phyloP scores from a whole-genome alignment of 1,284 basidiomycete species.

The Microbotryum silenes-acaulis region DNA sequence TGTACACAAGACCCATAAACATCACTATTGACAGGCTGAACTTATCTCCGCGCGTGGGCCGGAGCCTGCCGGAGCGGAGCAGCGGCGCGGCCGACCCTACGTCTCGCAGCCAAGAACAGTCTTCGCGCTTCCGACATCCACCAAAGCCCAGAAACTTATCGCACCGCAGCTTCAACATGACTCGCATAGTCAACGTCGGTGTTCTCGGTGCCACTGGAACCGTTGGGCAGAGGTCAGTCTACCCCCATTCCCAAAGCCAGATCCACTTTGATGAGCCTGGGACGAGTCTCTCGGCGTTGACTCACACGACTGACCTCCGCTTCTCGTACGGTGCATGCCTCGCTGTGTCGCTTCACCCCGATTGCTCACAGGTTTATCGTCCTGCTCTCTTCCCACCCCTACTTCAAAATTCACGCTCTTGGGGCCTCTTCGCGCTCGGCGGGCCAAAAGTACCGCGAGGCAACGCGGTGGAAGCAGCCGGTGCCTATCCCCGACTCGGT shows the following conservation, averaged over 20 bases:
- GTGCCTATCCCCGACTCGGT: slow-evolving; percentile 64
- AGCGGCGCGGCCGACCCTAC: too few relatives aligned
- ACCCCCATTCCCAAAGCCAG: neutral
- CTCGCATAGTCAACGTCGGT: slow-evolving; percentile 62
- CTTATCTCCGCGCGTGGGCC: too few relatives aligned
- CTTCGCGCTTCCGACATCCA: too few relatives aligned
- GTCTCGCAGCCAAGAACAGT: too few relatives aligned
- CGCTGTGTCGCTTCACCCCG: slow-evolving; percentile 23
- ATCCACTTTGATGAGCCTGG: too few relatives aligned
- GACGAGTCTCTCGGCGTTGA: neutral
- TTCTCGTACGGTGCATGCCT: neutral
- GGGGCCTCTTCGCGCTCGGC: slow-evolving; percentile 86
- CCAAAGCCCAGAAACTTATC: too few relatives aligned
- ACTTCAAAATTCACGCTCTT: slow-evolving; percentile 77
- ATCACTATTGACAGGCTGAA: too few relatives aligned
- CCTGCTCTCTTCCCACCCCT: slow-evolving; percentile 79
- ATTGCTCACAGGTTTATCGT: slow-evolving; percentile 61
- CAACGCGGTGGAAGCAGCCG: slow-evolving; percentile 85
- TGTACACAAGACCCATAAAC: too few relatives aligned
- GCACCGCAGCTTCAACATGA: too few relatives aligned
- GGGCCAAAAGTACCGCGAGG: slow-evolving; percentile 70
- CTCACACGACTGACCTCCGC: too few relatives aligned
- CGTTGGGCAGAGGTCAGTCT: slow-evolving; percentile 65
- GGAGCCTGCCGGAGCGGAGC: too few relatives aligned
- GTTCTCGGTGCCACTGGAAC: slow-evolving; percentile 91